A percentile compares a stretch with the other conserved stretches of the same genome.
phyloP scores from a whole-genome alignment of 2,329 filamentous ascomycete genomes.

The Xylaria hypoxylon region DNA sequence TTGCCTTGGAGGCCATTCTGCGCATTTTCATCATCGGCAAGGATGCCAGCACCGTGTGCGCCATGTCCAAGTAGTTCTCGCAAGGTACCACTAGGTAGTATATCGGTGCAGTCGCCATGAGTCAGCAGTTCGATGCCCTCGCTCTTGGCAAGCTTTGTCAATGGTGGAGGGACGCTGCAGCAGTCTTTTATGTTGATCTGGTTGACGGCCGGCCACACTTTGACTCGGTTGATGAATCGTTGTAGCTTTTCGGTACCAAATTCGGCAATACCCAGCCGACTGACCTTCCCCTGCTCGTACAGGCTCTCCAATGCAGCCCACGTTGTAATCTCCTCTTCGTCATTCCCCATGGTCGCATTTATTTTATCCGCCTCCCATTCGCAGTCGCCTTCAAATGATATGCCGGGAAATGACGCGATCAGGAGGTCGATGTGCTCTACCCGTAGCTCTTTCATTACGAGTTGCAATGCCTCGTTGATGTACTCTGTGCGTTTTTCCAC shows the following conservation, averaged over 20 bases:
- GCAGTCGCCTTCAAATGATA: conserved; percentile 93
- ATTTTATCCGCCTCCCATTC: conserved; percentile 78
- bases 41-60: conserved; percentile 77
- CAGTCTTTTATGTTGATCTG: conserved; percentile 98
- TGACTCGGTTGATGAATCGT: conserved; percentile 78
- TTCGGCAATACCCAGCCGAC: conserved; percentile 85
- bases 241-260: conserved; percentile 86
- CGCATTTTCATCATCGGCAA: conserved; percentile 69
- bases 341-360: conserved; percentile 71
- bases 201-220: conserved; percentile 82
- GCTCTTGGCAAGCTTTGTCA: conserved; percentile 85
- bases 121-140: conserved; percentile 88
- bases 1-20: conserved; percentile 76
- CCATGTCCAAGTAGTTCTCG: conserved; percentile 83
- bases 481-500: conserved; percentile 74
- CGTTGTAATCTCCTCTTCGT: conserved; percentile 75
- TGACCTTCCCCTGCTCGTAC: conserved; percentile 76
- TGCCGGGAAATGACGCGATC: conserved; percentile 91
- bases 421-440: conserved; percentile 84
- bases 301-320: conserved; percentile 81
- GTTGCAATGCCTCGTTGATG: conserved; percentile 79
- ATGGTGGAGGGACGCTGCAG: conserved; percentile 91
- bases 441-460: conserved; percentile 84
- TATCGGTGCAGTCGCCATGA: conserved; percentile 93
- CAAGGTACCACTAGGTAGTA: conserved; percentile 86